Evolutionary conservation across 768 basidiomycete genomes (phyloP).

Genomic region (Pleurotus tuoliensis): DNA sequence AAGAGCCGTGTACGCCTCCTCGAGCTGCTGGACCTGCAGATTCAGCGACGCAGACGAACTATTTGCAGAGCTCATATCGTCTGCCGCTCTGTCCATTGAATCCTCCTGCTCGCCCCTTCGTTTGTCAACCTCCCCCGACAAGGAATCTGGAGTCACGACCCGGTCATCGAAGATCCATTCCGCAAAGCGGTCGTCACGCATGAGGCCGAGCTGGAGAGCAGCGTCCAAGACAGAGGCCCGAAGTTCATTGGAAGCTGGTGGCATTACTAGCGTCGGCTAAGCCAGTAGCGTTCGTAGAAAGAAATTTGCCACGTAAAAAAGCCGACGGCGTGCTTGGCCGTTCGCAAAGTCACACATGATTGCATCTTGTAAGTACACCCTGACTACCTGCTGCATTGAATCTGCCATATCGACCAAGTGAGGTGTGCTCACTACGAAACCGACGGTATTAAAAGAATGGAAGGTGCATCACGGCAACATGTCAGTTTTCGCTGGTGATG

Average conservation of each 20-base stretch:
- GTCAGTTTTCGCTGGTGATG: too few species aligned
- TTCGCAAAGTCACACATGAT: neutral
- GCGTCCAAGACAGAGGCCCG: conserved; percentile 30
- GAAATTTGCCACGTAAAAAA: conserved; percentile 3
- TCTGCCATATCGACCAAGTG: neutral
- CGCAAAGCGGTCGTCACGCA: conserved; percentile 26
- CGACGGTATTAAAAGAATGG: too few species aligned
- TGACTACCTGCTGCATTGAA: conserved; percentile 4
- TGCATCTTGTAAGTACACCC: neutral
- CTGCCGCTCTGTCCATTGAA: too few species aligned
- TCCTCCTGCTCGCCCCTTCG: neutral
- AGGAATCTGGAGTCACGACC: neutral
- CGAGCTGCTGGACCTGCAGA: neutral
- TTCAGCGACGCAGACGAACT: conserved; percentile 5
- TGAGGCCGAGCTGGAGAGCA: conserved; percentile 27
- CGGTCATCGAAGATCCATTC: conserved; percentile 29
- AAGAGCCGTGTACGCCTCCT: conserved; percentile 4
- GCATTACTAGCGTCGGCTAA: neutral
- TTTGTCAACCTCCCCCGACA: neutral
- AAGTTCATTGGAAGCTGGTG: conserved; percentile 18
- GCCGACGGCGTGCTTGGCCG: neutral
- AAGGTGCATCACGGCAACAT: too few species aligned
- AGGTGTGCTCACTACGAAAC: too few species aligned
- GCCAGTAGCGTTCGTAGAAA: neutral
- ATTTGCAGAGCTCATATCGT: neutral